A percentile compares a stretch with the other conserved stretches of the same genome.
These are phyloP conservation scores for Oryza australiensis DNA, from an alignment of 176 grass and related monocot genomes.

Conservation along the genomic window DNA sequence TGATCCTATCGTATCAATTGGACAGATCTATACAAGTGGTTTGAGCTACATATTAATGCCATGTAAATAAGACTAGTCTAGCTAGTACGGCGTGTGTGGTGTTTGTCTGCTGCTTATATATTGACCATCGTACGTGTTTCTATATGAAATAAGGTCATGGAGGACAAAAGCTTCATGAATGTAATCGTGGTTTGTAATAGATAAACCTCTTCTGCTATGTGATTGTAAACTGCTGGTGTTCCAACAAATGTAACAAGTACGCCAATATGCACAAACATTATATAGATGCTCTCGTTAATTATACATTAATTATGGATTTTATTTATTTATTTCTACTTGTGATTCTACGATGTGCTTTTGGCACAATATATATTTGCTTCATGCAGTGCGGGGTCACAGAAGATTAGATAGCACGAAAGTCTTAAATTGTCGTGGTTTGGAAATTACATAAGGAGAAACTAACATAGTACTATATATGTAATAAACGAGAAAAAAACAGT, in stretches of 20 bases:
- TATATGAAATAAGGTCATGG: conserved; percentile 46
- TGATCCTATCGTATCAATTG: conserved; percentile 37
- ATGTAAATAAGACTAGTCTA: conserved; percentile 46
- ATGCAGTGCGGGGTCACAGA: neutral
- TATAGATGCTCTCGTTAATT: neutral
- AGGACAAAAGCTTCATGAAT: conserved; percentile 29
- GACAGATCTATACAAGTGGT: conserved; percentile 36
- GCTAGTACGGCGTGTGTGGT: conserved; percentile 34
- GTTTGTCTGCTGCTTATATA: conserved; percentile 44
- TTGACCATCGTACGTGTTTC: conserved; percentile 10
- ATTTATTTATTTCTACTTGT: conserved; percentile 4
- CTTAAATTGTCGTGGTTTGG: neutral
- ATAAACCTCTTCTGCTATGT: conserved; percentile 15
- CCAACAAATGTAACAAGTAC: neutral
- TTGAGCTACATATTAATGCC: conserved; percentile 29
- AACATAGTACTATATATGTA: conserved; percentile 1
- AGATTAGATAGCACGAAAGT: neutral
- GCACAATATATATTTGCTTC: neutral
- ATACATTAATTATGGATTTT: neutral
- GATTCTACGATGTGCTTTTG: neutral
- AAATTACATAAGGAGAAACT: neutral
- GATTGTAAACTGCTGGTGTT: neutral
- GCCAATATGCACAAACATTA: neutral
- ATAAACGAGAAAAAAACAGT: neutral
- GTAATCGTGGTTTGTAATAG: conserved; percentile 38